Evolutionary conservation across 805 yeast genomes (phyloP), one percentile per base, ranked within the genome.

Genomic region (Metschnikowia borealis): DNA sequence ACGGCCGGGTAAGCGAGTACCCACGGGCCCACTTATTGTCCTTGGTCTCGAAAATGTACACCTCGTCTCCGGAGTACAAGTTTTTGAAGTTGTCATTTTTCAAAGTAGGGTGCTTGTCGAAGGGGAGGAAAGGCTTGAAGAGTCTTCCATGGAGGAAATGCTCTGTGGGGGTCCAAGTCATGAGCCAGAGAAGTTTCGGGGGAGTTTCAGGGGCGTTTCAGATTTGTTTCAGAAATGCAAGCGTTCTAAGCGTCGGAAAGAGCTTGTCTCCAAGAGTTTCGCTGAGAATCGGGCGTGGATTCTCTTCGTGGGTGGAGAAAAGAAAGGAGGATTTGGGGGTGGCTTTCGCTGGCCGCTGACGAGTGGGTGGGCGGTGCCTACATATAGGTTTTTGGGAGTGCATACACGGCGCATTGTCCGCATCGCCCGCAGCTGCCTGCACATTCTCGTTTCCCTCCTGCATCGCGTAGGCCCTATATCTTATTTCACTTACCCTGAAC

Each of bases 1-100:
- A 69, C 6, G 95, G 91, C 51, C 82, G 78, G 36, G 84, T 71
- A 34, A 85, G 69, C 3, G 81, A 74, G 64, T 89, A 89, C 11
- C 90, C 96, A 58, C 96, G 75, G 21, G 83, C 89, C 96, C 96
- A 89, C 54, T 77, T 77, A 18, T 74, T 74, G 38, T 69, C 65
- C 65, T 78, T 73, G 44, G 77, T 70, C 62, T 89, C 96, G 62
- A 88, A 86, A 17, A 87, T 70, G 63, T 79, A 87, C 32, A 86
- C 82, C 54, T 84, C 88, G 65, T 88, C 95, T 34, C 96, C 96
- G 18, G 84, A 84, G 60, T 81, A 84, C 42, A 85, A 65, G 62
- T 85, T 80, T 52, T 70, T 71, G 65, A 74, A 77, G 53, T 72
- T 62, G 2, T 62, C 67, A 51, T 69, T 70, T 37, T 59, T 62